A percentile compares a stretch with the other conserved stretches of the same genome.
Conservation (phyloP, 129 eudicot species). For the Logfia minima region DNA sequence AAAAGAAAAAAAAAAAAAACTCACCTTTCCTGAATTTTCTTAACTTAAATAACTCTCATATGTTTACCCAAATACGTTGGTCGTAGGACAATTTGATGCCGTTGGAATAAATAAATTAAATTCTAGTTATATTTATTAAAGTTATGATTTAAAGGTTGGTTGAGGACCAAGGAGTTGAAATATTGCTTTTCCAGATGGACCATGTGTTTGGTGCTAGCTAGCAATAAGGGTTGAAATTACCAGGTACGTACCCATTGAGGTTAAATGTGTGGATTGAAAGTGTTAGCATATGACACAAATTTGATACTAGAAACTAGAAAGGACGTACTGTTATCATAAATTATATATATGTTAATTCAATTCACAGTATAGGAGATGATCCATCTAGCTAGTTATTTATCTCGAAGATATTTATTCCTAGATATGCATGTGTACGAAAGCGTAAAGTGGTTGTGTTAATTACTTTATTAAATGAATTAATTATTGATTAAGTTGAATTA, state of each 20-base stretch:
- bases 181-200: slow-evolving; percentile 2
- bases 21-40: too few relatives aligned
- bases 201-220: slow-evolving; percentile 29
- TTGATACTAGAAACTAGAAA: too few relatives aligned
- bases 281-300: background rate
- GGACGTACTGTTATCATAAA: background rate
- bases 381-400: background rate
- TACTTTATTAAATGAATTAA: background rate
- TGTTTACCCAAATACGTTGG: background rate
- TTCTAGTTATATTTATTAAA: background rate
- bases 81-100: background rate
- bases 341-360: background rate
- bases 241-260: background rate
- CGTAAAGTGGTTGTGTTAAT: background rate
- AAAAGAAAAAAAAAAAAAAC: too few relatives aligned
- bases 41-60: too few relatives aligned
- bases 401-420: background rate
- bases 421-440: background rate
- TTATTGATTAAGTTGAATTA: background rate
- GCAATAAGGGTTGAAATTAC: background rate
- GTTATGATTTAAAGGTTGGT: slow-evolving; percentile 15
- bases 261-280: background rate
- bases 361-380: background rate
- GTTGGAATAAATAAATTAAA: background rate
- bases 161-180: background rate